phyloP scores from a whole-genome alignment of 129 eudicot species.

The Artemisia annua region DNA sequence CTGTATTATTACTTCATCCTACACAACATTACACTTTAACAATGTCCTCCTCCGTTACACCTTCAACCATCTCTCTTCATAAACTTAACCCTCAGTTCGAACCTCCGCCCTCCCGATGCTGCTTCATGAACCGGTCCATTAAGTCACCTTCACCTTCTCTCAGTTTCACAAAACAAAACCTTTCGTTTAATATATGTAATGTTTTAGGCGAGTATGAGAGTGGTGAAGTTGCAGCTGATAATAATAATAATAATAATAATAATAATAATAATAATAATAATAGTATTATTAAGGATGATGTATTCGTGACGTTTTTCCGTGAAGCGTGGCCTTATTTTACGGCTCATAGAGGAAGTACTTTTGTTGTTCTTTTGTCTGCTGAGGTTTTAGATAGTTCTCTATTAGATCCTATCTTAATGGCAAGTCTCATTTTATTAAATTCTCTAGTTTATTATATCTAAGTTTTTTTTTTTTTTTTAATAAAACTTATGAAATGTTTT shows the following conservation, averaged over 20 bases:
- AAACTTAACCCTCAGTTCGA: too few species aligned
- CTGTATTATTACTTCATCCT: too few species aligned
- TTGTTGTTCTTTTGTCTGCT: conserved; percentile 77
- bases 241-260: too few species aligned
- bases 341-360: conserved; percentile 89
- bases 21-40: too few species aligned
- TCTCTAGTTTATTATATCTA: too few species aligned
- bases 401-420: conserved; percentile 80
- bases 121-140: conserved; percentile 11
- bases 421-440: conserved; percentile 22
- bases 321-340: conserved; percentile 97
- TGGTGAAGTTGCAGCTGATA: conserved; percentile 11
- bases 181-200: conserved; percentile 40
- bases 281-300: conserved; percentile 67
- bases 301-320: conserved; percentile 72
- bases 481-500: too few species aligned
- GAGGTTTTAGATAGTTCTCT: conserved; percentile 71
- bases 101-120: too few species aligned
- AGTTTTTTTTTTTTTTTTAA: too few species aligned
- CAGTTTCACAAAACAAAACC: conserved; percentile 9
- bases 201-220: conserved; percentile 56
- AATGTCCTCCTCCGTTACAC: too few species aligned
- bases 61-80: too few species aligned
- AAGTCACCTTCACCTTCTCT: neutral
- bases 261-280: too few species aligned